Percentiles rank a stretch among this genome's conserved stretches.
phyloP scores from a whole-genome alignment of 352 stramenopile species.

The Pythium dissotocum region DNA sequence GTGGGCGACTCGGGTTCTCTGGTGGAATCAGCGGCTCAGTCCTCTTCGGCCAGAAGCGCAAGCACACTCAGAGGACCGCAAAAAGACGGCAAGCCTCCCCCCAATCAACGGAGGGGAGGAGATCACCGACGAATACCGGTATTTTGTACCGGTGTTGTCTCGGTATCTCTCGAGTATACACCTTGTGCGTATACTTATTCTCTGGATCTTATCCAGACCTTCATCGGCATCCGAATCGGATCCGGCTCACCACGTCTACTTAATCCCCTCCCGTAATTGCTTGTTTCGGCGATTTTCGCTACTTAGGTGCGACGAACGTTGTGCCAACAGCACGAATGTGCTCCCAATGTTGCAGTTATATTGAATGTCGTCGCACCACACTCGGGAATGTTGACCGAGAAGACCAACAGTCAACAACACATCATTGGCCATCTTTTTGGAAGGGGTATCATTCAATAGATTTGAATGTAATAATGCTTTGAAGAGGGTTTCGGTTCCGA shows the following conservation, averaged over 20 bases:
- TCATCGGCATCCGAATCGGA: no score
- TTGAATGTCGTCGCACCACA: not conserved
- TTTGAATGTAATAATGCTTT: no score
- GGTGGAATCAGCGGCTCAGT: constrained; percentile 12
- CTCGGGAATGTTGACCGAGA: not conserved
- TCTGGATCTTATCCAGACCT: no score
- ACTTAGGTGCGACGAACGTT: no score
- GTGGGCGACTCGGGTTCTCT: constrained; percentile 17
- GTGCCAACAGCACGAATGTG: not conserved
- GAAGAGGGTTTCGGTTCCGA: no score
- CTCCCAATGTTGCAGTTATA: not conserved
- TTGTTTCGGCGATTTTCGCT: no score
- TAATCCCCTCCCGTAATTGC: no score
- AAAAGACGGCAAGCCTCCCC: constrained; percentile 14
- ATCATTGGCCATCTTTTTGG: no score
- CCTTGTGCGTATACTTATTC: not conserved
- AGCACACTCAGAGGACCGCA: constrained; percentile 7
- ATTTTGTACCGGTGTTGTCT: constrained; percentile 2
- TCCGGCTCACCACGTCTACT: no score
- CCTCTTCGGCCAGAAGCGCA: not conserved
- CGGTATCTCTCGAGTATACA: not conserved
- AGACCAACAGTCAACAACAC: constrained; percentile 1
- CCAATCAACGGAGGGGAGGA: constrained; percentile 25
- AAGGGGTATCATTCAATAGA: no score
- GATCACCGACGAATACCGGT: constrained; percentile 1